Evolutionary conservation across 1,139 yeast genomes (phyloP), one percentile per base, ranked within the genome.

Genomic region (Eremothecium cymbalariae): DNA sequence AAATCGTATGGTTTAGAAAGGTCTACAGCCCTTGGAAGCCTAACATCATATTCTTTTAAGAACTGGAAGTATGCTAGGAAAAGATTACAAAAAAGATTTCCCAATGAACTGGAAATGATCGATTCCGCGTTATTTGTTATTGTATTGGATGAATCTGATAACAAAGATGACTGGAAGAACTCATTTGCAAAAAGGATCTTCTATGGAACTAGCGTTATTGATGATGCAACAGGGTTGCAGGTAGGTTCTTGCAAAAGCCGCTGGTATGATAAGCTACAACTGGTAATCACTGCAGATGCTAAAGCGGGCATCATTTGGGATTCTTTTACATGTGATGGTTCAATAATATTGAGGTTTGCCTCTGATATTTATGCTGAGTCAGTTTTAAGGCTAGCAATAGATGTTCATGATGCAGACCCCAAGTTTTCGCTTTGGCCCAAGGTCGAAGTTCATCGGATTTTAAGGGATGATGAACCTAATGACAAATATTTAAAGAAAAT

Each of bases 231-330:
- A 19, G 82, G 80, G 43, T 64, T 74, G 34, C 90, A 81, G 57
- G 62, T 68, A 9, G 93, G 93, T 13, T 73, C 85, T 2, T 81
- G 90, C 61, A 74, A 79, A 13, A 77, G 82, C 8, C 65, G 93
- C 48, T 80, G 88, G 83, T 80, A 78, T 51, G 93, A 81, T 54
- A 81, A 81, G 52, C 59, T 81, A 35, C 88, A 80, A 53, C 52
- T 81, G 28, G 67, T 81, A 21, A 75, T 81, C 8, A 77, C 88
- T 1, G 65, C 67, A 33, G 81, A 79, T 53, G 70, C 85, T 0
- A 77, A 77, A 32, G 86, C 86, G 1, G 86, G 86, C 9, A 72
- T 81, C 18, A 77, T 78, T 22, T 81, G 88, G 83, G 76, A 72
- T 39, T 76, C 83, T 2, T 72, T 81, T 25, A 72, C 80, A n/a